Conservation (phyloP, 148 eudicot species). For the Silene conica region DNA sequence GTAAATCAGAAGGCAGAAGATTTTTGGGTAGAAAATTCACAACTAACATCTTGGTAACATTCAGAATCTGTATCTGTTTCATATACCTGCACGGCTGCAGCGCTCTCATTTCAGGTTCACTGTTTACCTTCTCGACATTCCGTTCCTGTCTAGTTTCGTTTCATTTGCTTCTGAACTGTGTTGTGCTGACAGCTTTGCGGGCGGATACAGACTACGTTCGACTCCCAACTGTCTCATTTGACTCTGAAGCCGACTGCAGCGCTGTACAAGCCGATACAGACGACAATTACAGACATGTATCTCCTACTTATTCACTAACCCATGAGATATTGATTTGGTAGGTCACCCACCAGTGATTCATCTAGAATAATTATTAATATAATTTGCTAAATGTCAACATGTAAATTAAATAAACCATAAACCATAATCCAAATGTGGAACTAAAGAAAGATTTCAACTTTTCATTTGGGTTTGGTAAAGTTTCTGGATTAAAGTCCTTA, state of each 20-base stretch:
- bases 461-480: neutral
- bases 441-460: neutral
- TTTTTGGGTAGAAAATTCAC: neutral
- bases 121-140: too few relatives aligned
- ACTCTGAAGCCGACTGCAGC: neutral
- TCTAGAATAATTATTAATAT: neutral
- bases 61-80: neutral
- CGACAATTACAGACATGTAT: neutral
- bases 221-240: too few relatives aligned
- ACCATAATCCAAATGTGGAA: neutral
- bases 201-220: too few relatives aligned
- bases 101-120: too few relatives aligned
- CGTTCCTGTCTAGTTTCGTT: too few relatives aligned
- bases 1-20: neutral
- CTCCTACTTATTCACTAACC: neutral
- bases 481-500: neutral
- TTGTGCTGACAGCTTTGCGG: too few relatives aligned
- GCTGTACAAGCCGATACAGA: neutral
- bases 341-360: conserved; percentile 2
- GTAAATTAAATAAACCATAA: neutral
- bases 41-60: neutral
- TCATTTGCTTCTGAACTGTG: too few relatives aligned
- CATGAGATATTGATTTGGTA: neutral
- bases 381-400: neutral
- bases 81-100: too few relatives aligned